These are phyloP conservation scores for Cladosporium sp. DNA, from an alignment of 2,329 filamentous ascomycete genomes.

Conservation along the genomic window DNA sequence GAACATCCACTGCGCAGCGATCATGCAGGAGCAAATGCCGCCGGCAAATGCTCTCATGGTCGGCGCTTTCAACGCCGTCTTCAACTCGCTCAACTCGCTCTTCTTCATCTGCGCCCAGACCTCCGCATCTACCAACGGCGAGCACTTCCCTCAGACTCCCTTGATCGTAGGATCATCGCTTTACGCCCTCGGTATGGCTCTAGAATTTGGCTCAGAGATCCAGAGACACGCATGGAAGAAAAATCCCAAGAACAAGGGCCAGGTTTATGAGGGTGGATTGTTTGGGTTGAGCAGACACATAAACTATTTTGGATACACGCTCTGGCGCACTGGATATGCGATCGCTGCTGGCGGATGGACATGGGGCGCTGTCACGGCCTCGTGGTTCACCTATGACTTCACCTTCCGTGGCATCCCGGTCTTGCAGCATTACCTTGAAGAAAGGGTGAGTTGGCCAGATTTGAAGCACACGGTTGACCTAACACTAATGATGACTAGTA, in stretches of 20 bases:
- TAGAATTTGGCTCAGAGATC: conserved; percentile 54
- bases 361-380: conserved; percentile 38
- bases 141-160: conserved; percentile 39
- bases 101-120: conserved; percentile 50
- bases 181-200: conserved; percentile 49
- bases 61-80: conserved; percentile 49
- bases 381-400: conserved; percentile 46
- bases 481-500: conserved; percentile 26
- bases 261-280: conserved; percentile 48
- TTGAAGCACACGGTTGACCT: not conserved
- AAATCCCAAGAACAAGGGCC: conserved; percentile 49
- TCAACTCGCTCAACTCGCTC: conserved; percentile 55
- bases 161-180: conserved; percentile 47
- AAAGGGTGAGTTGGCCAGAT: conserved; percentile 31
- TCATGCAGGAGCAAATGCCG: conserved; percentile 51
- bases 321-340: conserved; percentile 50
- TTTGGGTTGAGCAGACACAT: conserved; percentile 50
- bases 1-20: conserved; percentile 48
- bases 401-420: conserved; percentile 41
- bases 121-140: conserved; percentile 39
- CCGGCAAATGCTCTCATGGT: conserved; percentile 42
- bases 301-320: conserved; percentile 52
- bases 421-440: conserved; percentile 47
- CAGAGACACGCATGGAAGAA: conserved; percentile 54
- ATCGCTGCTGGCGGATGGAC: conserved; percentile 46